Evolutionary conservation across 345 rosid genomes (phyloP).

Genomic region (Eucalyptus brandiana): DNA sequence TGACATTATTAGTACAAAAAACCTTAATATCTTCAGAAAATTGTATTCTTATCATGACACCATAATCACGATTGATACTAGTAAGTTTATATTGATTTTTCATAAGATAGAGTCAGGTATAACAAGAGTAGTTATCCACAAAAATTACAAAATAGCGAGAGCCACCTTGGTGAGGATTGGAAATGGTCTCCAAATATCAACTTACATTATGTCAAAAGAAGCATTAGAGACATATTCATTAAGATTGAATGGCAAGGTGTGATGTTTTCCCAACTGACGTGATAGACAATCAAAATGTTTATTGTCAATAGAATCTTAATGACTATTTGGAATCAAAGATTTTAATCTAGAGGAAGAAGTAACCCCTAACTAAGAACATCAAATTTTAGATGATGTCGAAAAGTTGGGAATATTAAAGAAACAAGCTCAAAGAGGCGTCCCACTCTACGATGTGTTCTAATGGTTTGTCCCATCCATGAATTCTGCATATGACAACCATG

Average conservation of each 20-base stretch:
- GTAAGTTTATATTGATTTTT: neutral
- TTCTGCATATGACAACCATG: neutral
- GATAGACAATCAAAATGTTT: neutral
- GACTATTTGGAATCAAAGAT: neutral
- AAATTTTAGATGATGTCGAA: neutral
- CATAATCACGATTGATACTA: neutral
- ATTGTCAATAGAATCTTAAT: neutral
- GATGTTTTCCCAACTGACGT: neutral
- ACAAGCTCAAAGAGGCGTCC: neutral
- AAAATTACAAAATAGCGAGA: neutral
- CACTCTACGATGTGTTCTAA: neutral
- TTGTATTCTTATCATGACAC: neutral
- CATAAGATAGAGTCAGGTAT: neutral
- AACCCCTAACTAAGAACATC: neutral
- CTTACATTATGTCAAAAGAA: neutral
- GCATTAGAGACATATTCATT: neutral
- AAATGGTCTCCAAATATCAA: neutral
- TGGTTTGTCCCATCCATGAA: neutral
- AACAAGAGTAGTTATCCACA: neutral
- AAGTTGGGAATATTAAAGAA: neutral
- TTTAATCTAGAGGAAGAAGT: neutral
- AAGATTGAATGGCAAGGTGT: neutral
- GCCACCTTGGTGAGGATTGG: neutral
- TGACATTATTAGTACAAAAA: neutral
- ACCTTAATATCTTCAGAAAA: neutral